Conservation (phyloP, 2,329 filamentous ascomycete species). For the Aureobasidium sp. region DNA sequence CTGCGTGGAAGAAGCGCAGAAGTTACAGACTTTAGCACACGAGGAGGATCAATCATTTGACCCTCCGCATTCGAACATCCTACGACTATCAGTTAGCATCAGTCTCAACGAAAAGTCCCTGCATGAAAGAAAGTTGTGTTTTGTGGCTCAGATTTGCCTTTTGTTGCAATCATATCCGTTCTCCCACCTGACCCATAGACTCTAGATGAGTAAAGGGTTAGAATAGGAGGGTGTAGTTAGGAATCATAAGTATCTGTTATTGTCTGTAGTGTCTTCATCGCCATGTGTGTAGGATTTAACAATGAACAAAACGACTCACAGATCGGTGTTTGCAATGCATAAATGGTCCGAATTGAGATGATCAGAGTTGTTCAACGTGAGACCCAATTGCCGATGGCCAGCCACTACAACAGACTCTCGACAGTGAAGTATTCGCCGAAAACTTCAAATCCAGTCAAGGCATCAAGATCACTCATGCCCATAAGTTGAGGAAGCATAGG, state of each 20-base stretch:
- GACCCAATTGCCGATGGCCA: background rate
- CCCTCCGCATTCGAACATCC: too few species aligned
- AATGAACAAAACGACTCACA: background rate
- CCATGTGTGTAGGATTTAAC: background rate
- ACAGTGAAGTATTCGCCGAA: constrained; percentile 11
- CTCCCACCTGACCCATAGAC: background rate
- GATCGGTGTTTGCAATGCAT: background rate
- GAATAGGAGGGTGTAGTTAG: background rate
- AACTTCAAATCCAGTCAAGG: constrained; percentile 5
- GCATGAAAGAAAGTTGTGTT: background rate
- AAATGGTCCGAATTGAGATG: too few species aligned
- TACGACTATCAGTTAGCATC: background rate
- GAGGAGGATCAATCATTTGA: too few species aligned
- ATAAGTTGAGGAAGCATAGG: background rate
- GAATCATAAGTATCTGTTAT: constrained; percentile 9
- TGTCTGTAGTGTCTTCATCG: constrained; percentile 4
- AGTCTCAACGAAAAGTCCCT: too few species aligned
- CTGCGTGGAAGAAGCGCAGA: too few species aligned
- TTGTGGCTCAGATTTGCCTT: constrained; percentile 8
- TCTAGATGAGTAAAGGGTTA: background rate
- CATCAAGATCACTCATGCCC: background rate
- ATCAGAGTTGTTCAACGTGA: too few species aligned
- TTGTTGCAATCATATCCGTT: constrained; percentile 6
- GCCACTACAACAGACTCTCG: background rate
- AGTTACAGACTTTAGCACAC: too few species aligned